Evolutionary conservation across 805 yeast species (phyloP), one percentile per base, ranked within the genome.

Genomic region (Ogataea minuta): DNA sequence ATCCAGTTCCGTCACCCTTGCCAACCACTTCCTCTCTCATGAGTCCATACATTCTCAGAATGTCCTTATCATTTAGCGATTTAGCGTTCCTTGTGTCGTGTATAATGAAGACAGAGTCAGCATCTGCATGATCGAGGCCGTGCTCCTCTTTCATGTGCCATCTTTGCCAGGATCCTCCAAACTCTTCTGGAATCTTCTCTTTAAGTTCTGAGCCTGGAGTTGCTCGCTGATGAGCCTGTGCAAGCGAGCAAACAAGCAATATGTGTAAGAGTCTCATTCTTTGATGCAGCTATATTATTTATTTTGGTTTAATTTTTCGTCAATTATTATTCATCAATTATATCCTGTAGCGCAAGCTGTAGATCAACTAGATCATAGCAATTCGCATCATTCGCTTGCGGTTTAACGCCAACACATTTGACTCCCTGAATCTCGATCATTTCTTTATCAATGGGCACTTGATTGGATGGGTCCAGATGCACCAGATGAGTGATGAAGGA

Each of bases 71-170:
- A 42, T 72, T 73, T 62, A 85, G 65, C 36, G 65, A 60, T 29
- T 84, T 88, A 58, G 76, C 70, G 56, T 70, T 65, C 52, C 76
- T 66, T 38, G 77, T 59, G 61, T 90, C 96, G 63, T 91, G 99
- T 19, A 90, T 54, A 25, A 73, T 73, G 72, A 91, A 91, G 54
- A 91, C 87, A 11, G 83, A 71, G 28, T 72, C 78, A 0, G 95
- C 72, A 46, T 84, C 95, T 53, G 78, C 87, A 19, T 70, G 68
- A 46, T 84, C 89, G 43, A 86, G 49, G 12, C 79, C 84, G 64
- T 91, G 97, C 64, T 91, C 98, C 50, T 78, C 80, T 51, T 76
- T 70, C 97, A 91, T 90, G 61, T 91, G 98, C 85, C 90, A 84
- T 50, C 75, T 74, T 53, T 83, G 87, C 95, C 95, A 86, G 12